Conservation (phyloP, 2,329 filamentous ascomycete species). For the Aaosphaeria pasadenensis region DNA sequence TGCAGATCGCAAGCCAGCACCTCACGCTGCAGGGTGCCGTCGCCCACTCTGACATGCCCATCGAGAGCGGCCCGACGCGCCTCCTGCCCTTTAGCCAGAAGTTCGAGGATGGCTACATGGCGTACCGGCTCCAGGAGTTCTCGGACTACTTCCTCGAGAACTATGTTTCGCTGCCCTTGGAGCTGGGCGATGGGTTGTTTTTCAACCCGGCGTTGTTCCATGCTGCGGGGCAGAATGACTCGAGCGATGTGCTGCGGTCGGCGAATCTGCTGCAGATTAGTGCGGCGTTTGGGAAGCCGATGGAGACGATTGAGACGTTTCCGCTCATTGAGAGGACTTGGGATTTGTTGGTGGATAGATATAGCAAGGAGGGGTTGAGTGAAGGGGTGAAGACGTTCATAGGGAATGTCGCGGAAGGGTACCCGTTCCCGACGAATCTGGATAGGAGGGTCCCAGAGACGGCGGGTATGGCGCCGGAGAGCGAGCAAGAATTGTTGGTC, state of each 20-base stretch:
- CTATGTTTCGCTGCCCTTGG: conserved; percentile 53
- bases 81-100: conserved; percentile 60
- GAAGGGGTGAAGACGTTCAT: conserved; percentile 48
- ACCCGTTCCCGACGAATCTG: conserved; percentile 62
- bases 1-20: conserved; percentile 55
- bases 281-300: conserved; percentile 61
- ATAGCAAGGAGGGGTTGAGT: conserved; percentile 37
- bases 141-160: conserved; percentile 52
- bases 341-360: conserved; percentile 36
- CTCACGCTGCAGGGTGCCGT: conserved; percentile 63
- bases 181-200: conserved; percentile 59
- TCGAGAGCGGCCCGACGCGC: conserved; percentile 58
- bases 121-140: conserved; percentile 55
- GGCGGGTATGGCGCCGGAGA: conserved; percentile 59
- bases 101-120: conserved; percentile 57
- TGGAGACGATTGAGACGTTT: conserved; percentile 58
- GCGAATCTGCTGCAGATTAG: conserved; percentile 64
- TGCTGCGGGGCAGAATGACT: conserved; percentile 58
- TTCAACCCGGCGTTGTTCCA: conserved; percentile 64
- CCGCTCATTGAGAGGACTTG: conserved; percentile 49
- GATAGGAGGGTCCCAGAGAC: conserved; percentile 55
- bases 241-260: conserved; percentile 48
- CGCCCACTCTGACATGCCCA: conserved; percentile 60
- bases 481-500: conserved; percentile 54
- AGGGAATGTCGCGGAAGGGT: conserved; percentile 54